A percentile compares a stretch with the other conserved stretches of the same genome.
phyloP scores from a whole-genome alignment of 73 alveolate genomes.

The Paramecium pentaurelia region DNA sequence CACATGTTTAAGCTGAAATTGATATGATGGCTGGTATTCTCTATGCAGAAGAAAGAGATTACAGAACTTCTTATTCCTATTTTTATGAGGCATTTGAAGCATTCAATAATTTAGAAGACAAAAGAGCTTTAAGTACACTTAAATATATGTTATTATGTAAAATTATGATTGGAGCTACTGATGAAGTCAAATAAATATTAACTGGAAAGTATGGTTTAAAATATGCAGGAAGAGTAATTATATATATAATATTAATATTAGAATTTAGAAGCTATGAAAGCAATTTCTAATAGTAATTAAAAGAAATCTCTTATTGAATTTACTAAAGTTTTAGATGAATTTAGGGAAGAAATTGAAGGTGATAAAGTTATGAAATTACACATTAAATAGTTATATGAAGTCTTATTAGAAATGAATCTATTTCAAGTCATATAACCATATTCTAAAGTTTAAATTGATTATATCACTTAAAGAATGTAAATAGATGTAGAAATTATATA shows the following conservation, averaged over 20 bases:
- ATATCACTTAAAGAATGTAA: constrained; percentile 67
- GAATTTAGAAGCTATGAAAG: constrained; percentile 89
- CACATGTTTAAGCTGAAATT: constrained; percentile 89
- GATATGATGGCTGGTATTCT: constrained; percentile 92
- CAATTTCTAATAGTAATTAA: constrained; percentile 79
- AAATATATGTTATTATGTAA: constrained; percentile 90
- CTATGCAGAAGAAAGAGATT: constrained; percentile 92
- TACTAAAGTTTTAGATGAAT: constrained; percentile 40
- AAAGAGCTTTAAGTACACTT: constrained; percentile 75
- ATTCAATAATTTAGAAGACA: constrained; percentile 77
- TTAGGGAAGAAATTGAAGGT: constrained; percentile 67
- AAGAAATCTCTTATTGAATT: constrained; percentile 77
- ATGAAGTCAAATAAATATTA: constrained; percentile 80
- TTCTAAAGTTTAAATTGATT: constrained; percentile 87
- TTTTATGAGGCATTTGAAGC: constrained; percentile 95
- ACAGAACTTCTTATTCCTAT: constrained; percentile 90
- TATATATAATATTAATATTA: background rate
- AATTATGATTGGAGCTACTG: constrained; percentile 80
- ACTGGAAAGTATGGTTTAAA: constrained; percentile 73
- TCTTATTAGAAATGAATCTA: constrained; percentile 85
- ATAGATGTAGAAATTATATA: constrained; percentile 41
- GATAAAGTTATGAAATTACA: constrained; percentile 77
- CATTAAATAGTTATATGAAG: constrained; percentile 76
- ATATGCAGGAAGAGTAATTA: constrained; percentile 72
- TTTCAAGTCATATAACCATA: constrained; percentile 89